phyloP scores from a whole-genome alignment of 2,329 filamentous ascomycete species.

The Fusarium beomiforme region DNA sequence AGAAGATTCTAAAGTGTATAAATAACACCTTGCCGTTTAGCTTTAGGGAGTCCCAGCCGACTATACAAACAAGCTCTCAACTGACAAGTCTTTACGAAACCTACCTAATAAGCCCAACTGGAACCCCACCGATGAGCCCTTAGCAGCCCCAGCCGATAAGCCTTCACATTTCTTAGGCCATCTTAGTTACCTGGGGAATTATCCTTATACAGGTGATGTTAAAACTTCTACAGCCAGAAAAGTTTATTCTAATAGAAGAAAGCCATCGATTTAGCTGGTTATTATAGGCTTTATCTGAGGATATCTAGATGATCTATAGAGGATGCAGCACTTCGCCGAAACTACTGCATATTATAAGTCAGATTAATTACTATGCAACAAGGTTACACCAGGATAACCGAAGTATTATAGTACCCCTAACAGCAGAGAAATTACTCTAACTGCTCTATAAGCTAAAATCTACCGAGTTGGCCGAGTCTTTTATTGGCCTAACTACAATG shows the following conservation, averaged over 20 bases:
- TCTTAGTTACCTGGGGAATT: neutral
- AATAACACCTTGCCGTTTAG: neutral
- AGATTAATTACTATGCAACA: neutral
- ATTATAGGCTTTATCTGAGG: neutral
- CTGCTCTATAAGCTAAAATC: neutral
- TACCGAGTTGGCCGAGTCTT: neutral
- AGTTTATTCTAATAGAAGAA: neutral
- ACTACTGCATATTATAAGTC: neutral
- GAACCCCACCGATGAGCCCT: neutral
- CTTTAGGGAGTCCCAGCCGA: neutral
- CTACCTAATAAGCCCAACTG: too few relatives aligned
- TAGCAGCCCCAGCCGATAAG: neutral
- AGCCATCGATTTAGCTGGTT: constrained; percentile 2
- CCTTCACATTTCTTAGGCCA: neutral
- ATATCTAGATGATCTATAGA: neutral
- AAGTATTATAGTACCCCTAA: neutral
- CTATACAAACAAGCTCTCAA: too few relatives aligned
- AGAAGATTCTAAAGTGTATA: neutral
- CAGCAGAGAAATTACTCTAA: constrained; percentile 2
- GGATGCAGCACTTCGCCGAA: neutral
- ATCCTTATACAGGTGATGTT: neutral
- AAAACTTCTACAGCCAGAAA: neutral
- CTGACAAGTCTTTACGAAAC: too few relatives aligned
- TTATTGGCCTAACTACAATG: neutral
- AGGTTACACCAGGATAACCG: neutral